Percentiles rank a stretch among this genome's conserved stretches.
These are phyloP conservation scores for Tillandsia fasciculata DNA, from an alignment of 176 grass and related monocot species.

Conservation along the genomic window DNA sequence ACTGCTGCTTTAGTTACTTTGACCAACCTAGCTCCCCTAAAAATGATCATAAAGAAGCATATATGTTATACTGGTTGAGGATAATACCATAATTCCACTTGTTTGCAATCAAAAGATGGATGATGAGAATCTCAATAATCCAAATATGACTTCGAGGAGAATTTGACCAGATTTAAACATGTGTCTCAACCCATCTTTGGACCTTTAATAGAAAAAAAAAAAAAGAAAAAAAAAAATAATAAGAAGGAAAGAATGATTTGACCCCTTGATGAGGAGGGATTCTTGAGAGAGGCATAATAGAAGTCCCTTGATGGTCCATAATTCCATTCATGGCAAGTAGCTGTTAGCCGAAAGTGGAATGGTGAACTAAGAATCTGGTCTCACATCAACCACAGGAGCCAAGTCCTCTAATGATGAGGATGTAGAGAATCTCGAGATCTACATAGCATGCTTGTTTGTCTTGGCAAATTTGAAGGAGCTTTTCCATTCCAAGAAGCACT, in stretches of 20 bases:
- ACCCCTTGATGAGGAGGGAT: background rate
- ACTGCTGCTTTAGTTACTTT: background rate
- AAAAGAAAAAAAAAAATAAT: background rate
- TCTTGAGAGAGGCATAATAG: background rate
- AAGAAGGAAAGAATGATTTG: background rate
- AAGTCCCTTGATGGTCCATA: background rate
- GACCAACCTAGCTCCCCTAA: too few species aligned
- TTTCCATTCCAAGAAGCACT: too few species aligned
- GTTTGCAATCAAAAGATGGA: background rate
- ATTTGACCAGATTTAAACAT: background rate
- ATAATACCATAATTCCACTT: background rate
- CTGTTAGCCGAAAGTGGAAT: background rate
- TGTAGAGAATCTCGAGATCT: background rate
- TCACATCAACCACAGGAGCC: background rate
- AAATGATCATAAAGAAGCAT: too few species aligned
- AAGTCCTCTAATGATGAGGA: background rate
- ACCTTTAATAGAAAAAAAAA: background rate
- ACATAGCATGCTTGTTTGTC: background rate
- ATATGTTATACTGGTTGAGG: too few species aligned
- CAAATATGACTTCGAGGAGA: background rate
- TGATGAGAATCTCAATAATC: background rate
- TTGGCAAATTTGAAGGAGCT: too few species aligned
- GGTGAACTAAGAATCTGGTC: constrained; percentile 2
- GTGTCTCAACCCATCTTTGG: background rate
- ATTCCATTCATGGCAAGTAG: background rate